Percentiles rank a stretch among this genome's conserved stretches.
Evolutionary conservation across 768 basidiomycete species (phyloP).

Genomic region (Termitomyces sp.): DNA sequence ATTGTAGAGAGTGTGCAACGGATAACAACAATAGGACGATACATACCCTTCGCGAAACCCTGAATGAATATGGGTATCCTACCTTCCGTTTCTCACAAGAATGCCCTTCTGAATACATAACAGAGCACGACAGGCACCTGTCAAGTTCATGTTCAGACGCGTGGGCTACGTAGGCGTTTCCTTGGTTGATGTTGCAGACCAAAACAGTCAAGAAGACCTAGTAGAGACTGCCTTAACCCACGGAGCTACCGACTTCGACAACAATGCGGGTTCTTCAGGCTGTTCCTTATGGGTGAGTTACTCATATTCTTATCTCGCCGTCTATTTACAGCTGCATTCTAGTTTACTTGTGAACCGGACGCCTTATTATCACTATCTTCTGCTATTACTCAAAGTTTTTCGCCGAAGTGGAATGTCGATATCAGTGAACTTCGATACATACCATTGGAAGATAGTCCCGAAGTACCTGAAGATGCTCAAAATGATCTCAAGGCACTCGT

Average conservation of each 20-base stretch:
- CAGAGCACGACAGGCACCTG: slow-evolving; percentile 58
- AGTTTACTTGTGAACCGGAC: slow-evolving; percentile 43
- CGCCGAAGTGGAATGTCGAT: slow-evolving; percentile 10
- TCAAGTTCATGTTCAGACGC: slow-evolving; percentile 59
- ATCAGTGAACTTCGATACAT: slow-evolving; percentile 43
- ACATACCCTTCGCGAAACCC: slow-evolving; percentile 46
- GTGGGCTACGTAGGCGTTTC: slow-evolving; percentile 46
- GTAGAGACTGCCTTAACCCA: slow-evolving; percentile 11
- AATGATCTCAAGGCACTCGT: slow-evolving; percentile 38
- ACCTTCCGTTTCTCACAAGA: not conserved
- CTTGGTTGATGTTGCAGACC: slow-evolving; percentile 18
- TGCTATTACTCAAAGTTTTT: slow-evolving; percentile 22
- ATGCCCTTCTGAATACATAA: not conserved
- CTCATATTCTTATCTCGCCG: not conserved
- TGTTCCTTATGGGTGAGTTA: slow-evolving; percentile 8
- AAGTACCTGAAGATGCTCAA: slow-evolving; percentile 32
- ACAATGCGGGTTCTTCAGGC: not conserved
- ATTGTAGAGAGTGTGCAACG: slow-evolving; percentile 49
- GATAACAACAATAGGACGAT: slow-evolving; percentile 61
- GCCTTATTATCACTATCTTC: slow-evolving; percentile 31
- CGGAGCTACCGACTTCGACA: slow-evolving; percentile 18
- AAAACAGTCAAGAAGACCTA: slow-evolving; percentile 28
- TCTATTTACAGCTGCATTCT: not conserved
- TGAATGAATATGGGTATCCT: slow-evolving; percentile 40
- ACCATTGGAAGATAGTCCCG: slow-evolving; percentile 34